Percentiles rank a stretch among this genome's conserved stretches.
These are phyloP conservation scores for Eremothecium cymbalariae DNA, from an alignment of 1,139 yeast genomes.

Conservation along the genomic window DNA sequence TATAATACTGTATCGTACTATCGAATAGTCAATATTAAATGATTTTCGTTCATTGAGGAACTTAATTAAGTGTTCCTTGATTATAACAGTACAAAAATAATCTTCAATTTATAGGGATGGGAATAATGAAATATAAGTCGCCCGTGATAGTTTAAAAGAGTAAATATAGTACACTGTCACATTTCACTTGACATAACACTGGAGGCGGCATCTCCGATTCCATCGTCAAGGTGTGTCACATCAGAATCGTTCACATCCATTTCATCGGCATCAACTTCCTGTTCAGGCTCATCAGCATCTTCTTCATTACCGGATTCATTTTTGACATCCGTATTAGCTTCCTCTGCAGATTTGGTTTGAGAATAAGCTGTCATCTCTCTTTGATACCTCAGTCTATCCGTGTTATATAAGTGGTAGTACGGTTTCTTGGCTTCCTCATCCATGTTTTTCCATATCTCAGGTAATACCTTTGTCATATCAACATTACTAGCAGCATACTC, in stretches of 20 bases:
- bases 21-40: no score
- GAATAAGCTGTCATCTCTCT: conserved; percentile 64
- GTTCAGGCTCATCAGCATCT: conserved; percentile 3
- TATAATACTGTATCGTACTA: no score
- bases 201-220: conserved; percentile 6
- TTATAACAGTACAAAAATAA: no score
- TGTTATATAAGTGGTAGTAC: conserved; percentile 67
- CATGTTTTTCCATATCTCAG: conserved; percentile 80
- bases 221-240: conserved; percentile 5
- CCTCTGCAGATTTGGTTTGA: conserved; percentile 20
- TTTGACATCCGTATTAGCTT: conserved; percentile 20
- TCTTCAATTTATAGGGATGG: no score
- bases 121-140: no score
- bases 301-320: conserved; percentile 20
- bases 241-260: conserved; percentile 7
- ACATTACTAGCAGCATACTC: conserved; percentile 41
- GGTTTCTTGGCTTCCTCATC: conserved; percentile 66
- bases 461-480: conserved; percentile 71
- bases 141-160: neutral
- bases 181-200: conserved; percentile 6
- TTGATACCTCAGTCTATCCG: conserved; percentile 68
- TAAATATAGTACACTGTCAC: conserved; percentile 5
- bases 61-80: no score
- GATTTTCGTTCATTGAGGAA: no score
- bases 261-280: conserved; percentile 8